Percentiles rank a stretch among this genome's conserved stretches.
Conservation (phyloP, 2,329 filamentous ascomycete genomes). For the Pseudogymnoascus destructans region DNA sequence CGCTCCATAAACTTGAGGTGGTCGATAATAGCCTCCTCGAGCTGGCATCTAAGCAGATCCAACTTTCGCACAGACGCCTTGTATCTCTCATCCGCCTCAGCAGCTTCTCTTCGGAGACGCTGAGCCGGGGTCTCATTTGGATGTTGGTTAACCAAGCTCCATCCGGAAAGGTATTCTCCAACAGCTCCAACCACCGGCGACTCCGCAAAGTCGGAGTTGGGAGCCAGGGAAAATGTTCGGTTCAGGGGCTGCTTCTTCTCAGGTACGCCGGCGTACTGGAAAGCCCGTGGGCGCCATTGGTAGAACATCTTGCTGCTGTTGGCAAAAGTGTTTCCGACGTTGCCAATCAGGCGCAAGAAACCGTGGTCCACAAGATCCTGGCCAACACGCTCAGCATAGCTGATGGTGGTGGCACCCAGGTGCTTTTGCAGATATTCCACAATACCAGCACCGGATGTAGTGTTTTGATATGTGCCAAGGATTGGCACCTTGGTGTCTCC, state of each 20-base stretch:
- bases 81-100: conserved; percentile 86
- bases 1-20: conserved; percentile 94
- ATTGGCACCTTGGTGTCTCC: conserved; percentile 93
- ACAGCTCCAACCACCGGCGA: conserved; percentile 68
- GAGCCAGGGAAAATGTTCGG: conserved; percentile 61
- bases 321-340: conserved; percentile 87
- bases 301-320: conserved; percentile 98
- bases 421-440: conserved; percentile 88
- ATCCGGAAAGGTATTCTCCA: conserved; percentile 78
- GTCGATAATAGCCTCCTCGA: conserved; percentile 90
- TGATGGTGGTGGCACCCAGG: conserved; percentile 71
- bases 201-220: conserved; percentile 38
- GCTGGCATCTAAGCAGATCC: conserved; percentile 77
- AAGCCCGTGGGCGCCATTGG: conserved; percentile 89
- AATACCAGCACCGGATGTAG: conserved; percentile 81
- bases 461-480: conserved; percentile 86
- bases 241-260: conserved; percentile 69
- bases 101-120: conserved; percentile 74
- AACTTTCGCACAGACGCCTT: conserved; percentile 75
- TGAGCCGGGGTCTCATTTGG: conserved; percentile 90
- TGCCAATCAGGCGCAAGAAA: conserved; percentile 81
- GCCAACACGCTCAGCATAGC: conserved; percentile 85
- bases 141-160: conserved; percentile 82
- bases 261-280: conserved; percentile 73
- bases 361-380: conserved; percentile 82